Conservation (phyloP, 1,284 basidiomycete species). For the Marasmius oreades region DNA sequence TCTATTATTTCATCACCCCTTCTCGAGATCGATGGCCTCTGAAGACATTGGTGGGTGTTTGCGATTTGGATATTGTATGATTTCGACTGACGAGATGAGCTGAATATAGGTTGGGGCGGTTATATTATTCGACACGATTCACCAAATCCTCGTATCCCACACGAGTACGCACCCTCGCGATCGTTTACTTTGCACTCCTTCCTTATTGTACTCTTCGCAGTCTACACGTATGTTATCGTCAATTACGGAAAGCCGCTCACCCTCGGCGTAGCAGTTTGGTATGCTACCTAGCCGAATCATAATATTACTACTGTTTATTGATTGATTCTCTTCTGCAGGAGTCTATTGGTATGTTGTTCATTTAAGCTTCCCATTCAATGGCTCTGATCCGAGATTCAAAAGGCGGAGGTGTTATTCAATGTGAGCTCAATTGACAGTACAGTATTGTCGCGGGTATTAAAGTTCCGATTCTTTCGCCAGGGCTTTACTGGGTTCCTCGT, state of each 20-base stretch:
- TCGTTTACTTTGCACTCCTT: background rate
- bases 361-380: background rate
- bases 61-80: background rate
- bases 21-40: background rate
- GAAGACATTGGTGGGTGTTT: background rate
- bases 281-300: background rate
- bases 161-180: background rate
- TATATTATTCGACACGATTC: constrained; percentile 4
- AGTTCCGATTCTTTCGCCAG: background rate
- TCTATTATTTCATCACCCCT: background rate
- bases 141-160: constrained; percentile 1
- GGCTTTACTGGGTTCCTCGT: constrained; percentile 4
- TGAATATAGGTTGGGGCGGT: background rate
- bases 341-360: constrained; percentile 2
- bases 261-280: constrained; percentile 1
- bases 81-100: background rate
- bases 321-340: background rate
- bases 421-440: background rate
- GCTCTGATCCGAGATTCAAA: background rate
- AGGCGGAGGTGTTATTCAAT: constrained; percentile 8
- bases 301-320: no score
- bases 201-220: background rate
- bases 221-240: constrained; percentile 3
- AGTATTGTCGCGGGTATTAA: background rate
- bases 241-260: background rate